Conservation (phyloP, 768 basidiomycete genomes). For the Sarcomyxa edulis region DNA sequence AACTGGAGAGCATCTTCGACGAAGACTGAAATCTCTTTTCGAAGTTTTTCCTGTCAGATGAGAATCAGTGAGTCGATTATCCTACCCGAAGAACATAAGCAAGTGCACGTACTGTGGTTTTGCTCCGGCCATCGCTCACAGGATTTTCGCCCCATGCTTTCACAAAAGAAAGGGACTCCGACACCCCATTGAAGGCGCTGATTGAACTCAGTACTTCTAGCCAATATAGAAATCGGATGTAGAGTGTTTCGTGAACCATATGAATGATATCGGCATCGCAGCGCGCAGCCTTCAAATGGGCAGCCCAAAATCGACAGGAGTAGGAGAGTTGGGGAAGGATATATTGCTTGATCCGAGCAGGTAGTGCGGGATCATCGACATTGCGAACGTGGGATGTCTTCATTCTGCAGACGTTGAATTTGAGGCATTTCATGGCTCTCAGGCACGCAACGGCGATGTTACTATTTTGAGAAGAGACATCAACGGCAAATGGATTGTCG, state of each 20-base stretch:
- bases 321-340: conserved; percentile 28
- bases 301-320: conserved; percentile 30
- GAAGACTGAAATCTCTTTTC: conserved; percentile 4
- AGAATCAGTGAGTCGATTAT: too few relatives aligned
- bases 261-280: too few relatives aligned
- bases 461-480: conserved; percentile 6
- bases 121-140: too few relatives aligned
- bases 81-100: too few relatives aligned
- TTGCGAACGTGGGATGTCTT: conserved; percentile 27
- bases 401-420: conserved; percentile 34
- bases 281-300: conserved; percentile 18
- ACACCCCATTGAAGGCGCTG: conserved; percentile 9
- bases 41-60: too few relatives aligned
- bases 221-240: conserved; percentile 28
- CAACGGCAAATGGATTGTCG: conserved; percentile 19
- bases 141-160: conserved; percentile 4
- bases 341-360: conserved; percentile 9
- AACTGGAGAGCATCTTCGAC: conserved; percentile 22
- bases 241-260: not conserved
- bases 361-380: conserved; percentile 14
- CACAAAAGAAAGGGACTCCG: conserved; percentile 1
- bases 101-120: too few relatives aligned
- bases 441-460: conserved; percentile 21
- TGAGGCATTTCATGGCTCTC: conserved; percentile 26
- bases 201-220: conserved; percentile 28